Percentiles rank a stretch among this genome's conserved stretches.
phyloP scores from a whole-genome alignment of 2,329 filamentous ascomycete genomes.

The Sphaerulina musiva region DNA sequence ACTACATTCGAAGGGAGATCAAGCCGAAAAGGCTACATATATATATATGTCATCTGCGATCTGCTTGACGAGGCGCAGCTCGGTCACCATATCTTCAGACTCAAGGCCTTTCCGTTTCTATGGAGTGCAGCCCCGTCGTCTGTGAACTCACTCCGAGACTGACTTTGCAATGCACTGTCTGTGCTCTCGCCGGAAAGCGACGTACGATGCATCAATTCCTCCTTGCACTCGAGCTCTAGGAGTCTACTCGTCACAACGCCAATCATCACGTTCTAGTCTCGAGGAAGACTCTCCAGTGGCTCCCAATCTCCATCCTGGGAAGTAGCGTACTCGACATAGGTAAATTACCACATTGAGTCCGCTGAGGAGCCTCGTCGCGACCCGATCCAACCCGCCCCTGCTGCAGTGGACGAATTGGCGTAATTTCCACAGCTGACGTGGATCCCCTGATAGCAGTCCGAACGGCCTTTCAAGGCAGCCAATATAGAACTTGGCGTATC shows the following conservation, averaged over 20 bases:
- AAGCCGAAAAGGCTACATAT: background rate
- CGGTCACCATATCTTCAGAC: background rate
- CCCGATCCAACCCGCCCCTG: background rate
- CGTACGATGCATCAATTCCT: conserved; percentile 41
- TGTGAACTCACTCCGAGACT: background rate
- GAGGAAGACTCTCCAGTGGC: conserved; percentile 31
- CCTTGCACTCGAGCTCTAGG: conserved; percentile 42
- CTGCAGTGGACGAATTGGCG: background rate
- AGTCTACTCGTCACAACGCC: conserved; percentile 45
- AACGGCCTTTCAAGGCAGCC: background rate
- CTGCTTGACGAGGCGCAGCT: background rate
- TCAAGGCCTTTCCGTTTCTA: background rate
- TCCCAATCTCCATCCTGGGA: background rate
- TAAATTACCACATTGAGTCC: background rate
- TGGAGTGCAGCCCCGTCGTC: too few species aligned
- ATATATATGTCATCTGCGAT: background rate
- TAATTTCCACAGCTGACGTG: background rate
- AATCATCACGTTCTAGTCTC: conserved; percentile 43
- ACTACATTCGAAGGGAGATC: background rate
- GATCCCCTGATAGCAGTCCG: background rate
- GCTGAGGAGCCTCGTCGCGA: background rate
- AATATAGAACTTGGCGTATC: background rate
- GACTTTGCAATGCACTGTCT: background rate
- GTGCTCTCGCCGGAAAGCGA: background rate
- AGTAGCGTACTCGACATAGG: background rate